Evolutionary conservation across 106 monocot genomes (phyloP).

Genomic region (Gastrodia elata): DNA sequence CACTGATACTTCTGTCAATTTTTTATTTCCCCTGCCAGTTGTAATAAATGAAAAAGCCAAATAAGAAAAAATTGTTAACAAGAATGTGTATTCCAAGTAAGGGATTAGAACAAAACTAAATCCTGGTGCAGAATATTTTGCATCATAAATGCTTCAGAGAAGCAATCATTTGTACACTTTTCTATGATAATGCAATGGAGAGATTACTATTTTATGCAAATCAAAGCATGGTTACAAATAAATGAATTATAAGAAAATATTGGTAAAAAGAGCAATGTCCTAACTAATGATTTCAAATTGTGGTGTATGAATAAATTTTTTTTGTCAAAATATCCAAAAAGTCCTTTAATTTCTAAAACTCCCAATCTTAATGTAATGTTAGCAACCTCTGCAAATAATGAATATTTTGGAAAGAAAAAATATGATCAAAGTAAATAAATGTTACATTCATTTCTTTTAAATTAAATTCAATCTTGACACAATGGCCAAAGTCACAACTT

Average conservation of each 20-base stretch:
- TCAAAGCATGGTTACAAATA: not conserved
- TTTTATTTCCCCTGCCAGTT: slow-evolving; percentile 20
- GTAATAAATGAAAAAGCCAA: not conserved
- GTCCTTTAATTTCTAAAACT: no score
- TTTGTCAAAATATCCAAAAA: no score
- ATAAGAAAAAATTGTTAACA: not conserved
- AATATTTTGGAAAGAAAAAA: no score
- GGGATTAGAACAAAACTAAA: not conserved
- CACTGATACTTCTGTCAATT: slow-evolving; percentile 90
- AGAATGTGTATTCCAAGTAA: not conserved
- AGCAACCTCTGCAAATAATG: no score
- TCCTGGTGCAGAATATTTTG: no score
- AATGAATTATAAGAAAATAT: not conserved
- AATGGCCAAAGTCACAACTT: no score
- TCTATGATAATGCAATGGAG: not conserved
- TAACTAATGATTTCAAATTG: not conserved
- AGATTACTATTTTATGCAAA: not conserved
- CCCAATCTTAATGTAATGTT: no score
- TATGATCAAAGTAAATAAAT: no score
- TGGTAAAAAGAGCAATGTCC: not conserved
- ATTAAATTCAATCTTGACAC: no score
- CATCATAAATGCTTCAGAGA: not conserved
- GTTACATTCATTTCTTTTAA: no score
- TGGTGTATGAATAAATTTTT: not conserved
- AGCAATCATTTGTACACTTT: not conserved